Base-by-base conservation (phyloP, 805 yeast genomes). In the Candida michaelii region DNA sequence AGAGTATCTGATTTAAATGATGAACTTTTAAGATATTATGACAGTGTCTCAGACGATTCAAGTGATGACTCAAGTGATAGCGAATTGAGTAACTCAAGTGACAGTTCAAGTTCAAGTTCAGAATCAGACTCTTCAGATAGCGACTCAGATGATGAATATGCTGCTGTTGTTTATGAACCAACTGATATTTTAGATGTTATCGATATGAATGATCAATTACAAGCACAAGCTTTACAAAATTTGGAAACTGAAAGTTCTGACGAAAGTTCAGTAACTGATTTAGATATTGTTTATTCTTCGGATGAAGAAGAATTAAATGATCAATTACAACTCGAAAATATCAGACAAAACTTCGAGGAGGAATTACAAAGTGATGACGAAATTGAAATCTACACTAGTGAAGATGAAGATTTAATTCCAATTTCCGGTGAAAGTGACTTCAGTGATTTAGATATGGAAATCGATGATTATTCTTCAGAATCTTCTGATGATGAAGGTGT, bases 401-500 rank as follows among this genome's bases (percentile, higher is more conserved):
- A 49, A 15, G 51, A 45, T 12, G 27, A 36, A 5, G 30, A 32
- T 39, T 53, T 42, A 29, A 45, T 50, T 44, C 67, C 63, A 48
- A 48, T 63, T 31, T 67, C 63, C 44, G 56, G 66, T 30, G 69
- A 62, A 38, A 52, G 56, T 15, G 59, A 56, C 24, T 57, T 53
- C 25, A 61, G 55, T 25, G 55, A 51, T 12, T 36, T 15, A 19
- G 50, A 47, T 51, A 58, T 49, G 63, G 59, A 19, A 48, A 46
- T 51, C 39, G 59, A 52, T 6, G 54, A 49, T 4, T 43, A 36
- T n/a, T 44, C 50, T 37, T 58, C 64, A 24, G 59, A 55, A 19
- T 56, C 61, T 16, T 61, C 69, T 13, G 69, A 59, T 31, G 71
- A 61, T 40, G 73, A 69, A 53, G 75, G 74, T 21, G 46, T 66